Conservation (phyloP, 495 filamentous ascomycete genomes). For the Penicillium lagena region DNA sequence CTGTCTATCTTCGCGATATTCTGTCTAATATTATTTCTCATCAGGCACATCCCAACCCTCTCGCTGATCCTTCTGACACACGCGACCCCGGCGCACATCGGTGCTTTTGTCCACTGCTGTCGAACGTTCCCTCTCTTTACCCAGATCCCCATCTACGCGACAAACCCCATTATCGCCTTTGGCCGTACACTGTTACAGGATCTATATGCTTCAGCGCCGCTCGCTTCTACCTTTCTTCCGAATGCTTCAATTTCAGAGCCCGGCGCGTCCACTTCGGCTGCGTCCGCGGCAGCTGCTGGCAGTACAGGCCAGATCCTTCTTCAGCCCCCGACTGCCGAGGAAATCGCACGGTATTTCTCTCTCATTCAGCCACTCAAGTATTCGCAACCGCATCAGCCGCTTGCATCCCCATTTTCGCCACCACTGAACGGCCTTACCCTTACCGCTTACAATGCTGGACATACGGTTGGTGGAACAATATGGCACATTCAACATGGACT, state of each 20-base stretch:
- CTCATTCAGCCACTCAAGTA: slow-evolving; percentile 94
- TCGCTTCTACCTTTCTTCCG: slow-evolving; percentile 75
- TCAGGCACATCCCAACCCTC: slow-evolving; percentile 79
- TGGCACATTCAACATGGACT: slow-evolving; percentile 98
- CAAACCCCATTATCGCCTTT: slow-evolving; percentile 84
- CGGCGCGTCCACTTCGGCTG: slow-evolving; percentile 41
- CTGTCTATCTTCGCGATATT: not conserved
- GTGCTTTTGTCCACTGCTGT: slow-evolving; percentile 94
- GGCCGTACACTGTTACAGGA: slow-evolving; percentile 89
- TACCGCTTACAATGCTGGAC: slow-evolving; percentile 93
- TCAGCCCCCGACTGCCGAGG: slow-evolving; percentile 73
- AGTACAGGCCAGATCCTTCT: slow-evolving; percentile 55
- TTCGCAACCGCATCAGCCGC: slow-evolving; percentile 87
- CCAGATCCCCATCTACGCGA: slow-evolving; percentile 93
- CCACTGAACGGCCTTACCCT: slow-evolving; percentile 88
- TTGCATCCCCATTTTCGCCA: slow-evolving; percentile 78
- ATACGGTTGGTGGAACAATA: slow-evolving; percentile 93
- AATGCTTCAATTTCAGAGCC: slow-evolving; percentile 60
- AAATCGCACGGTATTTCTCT: slow-evolving; percentile 87
- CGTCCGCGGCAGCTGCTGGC: slow-evolving; percentile 22
- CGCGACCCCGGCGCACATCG: slow-evolving; percentile 82
- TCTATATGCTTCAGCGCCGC: slow-evolving; percentile 81
- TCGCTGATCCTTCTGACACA: slow-evolving; percentile 95
- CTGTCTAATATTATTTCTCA: slow-evolving; percentile 7
- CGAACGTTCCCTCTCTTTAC: slow-evolving; percentile 90